Evolutionary conservation across 129 eudicot genomes (phyloP).

Genomic region (Tagetes patula): DNA sequence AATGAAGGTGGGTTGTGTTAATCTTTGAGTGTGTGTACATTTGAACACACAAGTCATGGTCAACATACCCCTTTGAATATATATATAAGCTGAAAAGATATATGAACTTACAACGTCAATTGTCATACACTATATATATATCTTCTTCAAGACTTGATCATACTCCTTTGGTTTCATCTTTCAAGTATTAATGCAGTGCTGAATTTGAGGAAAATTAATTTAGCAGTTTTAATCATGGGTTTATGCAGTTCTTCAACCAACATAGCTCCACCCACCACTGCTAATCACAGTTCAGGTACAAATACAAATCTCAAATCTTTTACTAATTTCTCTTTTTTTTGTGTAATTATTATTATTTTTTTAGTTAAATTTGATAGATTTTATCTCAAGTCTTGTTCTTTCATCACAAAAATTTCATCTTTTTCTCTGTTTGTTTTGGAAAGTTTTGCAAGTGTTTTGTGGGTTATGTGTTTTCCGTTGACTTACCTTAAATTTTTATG

Average conservation of each 20-base stretch:
- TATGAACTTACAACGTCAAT: not conserved
- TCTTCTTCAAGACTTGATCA: conserved; percentile 15
- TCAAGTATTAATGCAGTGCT: not conserved
- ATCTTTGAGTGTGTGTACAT: too few relatives aligned
- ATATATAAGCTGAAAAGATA: not conserved
- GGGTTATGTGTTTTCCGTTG: conserved; percentile 14
- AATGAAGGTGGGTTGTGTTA: too few relatives aligned
- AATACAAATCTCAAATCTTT: conserved; percentile 9
- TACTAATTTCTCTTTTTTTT: conserved; percentile 1
- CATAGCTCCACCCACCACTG: conserved; percentile 33
- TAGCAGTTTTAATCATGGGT: conserved; percentile 42
- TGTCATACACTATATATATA: not conserved
- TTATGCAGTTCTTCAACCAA: conserved; percentile 38
- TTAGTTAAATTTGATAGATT: not conserved
- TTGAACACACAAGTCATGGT: not conserved
- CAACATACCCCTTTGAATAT: not conserved
- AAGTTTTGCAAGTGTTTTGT: not conserved
- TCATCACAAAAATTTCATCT: not conserved
- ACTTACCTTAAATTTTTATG: not conserved
- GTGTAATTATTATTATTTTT: not conserved
- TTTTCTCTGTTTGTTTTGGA: not conserved
- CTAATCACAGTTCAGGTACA: conserved; percentile 43
- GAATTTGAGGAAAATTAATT: not conserved
- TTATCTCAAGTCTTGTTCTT: conserved; percentile 8
- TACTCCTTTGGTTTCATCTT: conserved; percentile 17